phyloP scores from a whole-genome alignment of 208 protist genomes.

The Leishmania aethiopica region DNA sequence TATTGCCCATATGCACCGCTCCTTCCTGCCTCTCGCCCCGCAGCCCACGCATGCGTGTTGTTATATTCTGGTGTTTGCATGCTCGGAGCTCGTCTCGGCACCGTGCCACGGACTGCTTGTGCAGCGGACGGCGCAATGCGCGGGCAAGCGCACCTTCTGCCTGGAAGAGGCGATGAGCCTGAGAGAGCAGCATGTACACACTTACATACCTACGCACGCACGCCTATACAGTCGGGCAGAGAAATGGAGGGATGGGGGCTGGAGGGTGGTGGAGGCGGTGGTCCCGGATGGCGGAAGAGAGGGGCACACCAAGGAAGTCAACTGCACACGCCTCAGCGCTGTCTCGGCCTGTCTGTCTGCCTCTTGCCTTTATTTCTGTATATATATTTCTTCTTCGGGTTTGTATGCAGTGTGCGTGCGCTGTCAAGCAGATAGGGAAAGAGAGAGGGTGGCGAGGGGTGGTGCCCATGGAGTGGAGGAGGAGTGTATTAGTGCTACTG shows the following conservation, averaged over 20 bases:
- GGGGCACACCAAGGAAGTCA: too few relatives aligned
- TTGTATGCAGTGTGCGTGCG: neutral
- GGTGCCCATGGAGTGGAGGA: neutral
- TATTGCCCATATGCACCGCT: neutral
- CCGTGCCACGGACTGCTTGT: neutral
- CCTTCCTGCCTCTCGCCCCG: neutral
- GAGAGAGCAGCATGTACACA: neutral
- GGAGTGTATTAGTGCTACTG: neutral
- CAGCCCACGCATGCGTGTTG: neutral
- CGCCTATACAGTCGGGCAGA: neutral
- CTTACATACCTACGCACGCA: neutral
- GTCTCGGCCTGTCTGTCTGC: too few relatives aligned
- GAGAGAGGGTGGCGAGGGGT: conserved; percentile 23
- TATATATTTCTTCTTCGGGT: neutral
- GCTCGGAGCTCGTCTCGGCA: neutral
- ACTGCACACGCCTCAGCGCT: too few relatives aligned
- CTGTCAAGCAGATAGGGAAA: neutral
- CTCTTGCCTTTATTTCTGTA: neutral
- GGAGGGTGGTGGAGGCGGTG: too few relatives aligned
- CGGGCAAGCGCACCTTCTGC: neutral
- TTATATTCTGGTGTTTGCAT: neutral
- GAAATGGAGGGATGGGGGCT: neutral
- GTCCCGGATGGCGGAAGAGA: too few relatives aligned
- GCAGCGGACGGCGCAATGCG: neutral
- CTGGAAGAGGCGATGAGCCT: neutral